These are phyloP conservation scores for Kalaharituber pfeilii DNA, from an alignment of 2,329 filamentous ascomycete species.

Conservation along the genomic window DNA sequence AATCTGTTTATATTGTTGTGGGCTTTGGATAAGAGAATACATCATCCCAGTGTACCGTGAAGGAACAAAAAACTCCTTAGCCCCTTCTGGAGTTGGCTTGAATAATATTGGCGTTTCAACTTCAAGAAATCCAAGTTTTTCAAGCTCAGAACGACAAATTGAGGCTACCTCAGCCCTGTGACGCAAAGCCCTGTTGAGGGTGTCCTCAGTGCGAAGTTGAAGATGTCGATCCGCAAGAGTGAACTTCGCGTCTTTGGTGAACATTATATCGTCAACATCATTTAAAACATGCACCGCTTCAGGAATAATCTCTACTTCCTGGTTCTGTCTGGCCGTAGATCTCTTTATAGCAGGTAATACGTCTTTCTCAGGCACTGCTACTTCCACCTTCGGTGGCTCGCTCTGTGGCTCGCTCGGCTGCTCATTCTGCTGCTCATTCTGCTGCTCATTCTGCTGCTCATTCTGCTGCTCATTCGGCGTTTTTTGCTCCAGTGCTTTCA, in stretches of 20 bases:
- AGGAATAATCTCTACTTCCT: conserved; percentile 39
- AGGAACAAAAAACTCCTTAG: conserved; percentile 84
- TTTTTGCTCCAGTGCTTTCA: no score
- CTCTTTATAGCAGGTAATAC: neutral
- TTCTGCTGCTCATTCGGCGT: no score
- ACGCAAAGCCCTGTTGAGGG: conserved; percentile 48
- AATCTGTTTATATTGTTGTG: conserved; percentile 97
- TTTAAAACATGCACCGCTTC: conserved; percentile 51
- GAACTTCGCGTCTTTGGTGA: conserved; percentile 57
- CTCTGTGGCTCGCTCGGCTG: no score
- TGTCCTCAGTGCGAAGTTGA: conserved; percentile 58
- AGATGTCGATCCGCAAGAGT: conserved; percentile 60
- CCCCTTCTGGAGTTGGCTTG: conserved; percentile 93
- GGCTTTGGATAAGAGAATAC: conserved; percentile 88
- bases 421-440: no score
- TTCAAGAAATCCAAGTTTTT: conserved; percentile 47
- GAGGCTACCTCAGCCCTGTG: conserved; percentile 48
- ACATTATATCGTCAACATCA: conserved; percentile 55
- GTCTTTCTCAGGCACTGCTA: no score
- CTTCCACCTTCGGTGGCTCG: no score
- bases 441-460: no score
- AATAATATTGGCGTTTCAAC: conserved; percentile 89
- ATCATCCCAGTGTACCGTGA: conserved; percentile 36
- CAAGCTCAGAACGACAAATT: conserved; percentile 38
- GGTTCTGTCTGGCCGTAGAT: neutral